Percentiles rank a stretch among this genome's conserved stretches.
phyloP scores from a whole-genome alignment of 139 green algal species.

The Chlorella sp. region DNA sequence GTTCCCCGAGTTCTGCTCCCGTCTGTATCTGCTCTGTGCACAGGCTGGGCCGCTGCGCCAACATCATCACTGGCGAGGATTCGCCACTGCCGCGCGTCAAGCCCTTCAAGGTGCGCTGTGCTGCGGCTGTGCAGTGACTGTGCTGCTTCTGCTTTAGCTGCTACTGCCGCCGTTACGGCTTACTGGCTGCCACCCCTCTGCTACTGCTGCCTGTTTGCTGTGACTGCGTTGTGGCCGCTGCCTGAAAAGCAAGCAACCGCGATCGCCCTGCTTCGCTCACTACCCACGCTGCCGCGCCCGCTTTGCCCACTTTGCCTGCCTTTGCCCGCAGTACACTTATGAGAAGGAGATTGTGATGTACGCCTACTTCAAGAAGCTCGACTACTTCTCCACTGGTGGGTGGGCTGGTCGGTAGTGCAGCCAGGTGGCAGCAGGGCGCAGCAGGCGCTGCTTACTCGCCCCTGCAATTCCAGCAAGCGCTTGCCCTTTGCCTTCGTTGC shows the following conservation, averaged over 20 bases:
- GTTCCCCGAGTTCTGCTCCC: no score
- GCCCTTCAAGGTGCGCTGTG: constrained; percentile 83
- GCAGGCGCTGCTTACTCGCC: not conserved
- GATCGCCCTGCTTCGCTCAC: not conserved
- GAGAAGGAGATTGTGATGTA: constrained; percentile 99
- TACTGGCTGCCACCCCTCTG: no score
- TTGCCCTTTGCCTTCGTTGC: not conserved
- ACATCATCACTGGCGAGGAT: constrained; percentile 85
- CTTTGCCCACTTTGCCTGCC: no score
- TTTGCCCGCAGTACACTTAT: constrained; percentile 88
- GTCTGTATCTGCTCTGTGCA: not conserved
- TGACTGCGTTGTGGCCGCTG: no score
- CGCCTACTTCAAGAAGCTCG: constrained; percentile 97
- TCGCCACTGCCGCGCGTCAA: constrained; percentile 90
- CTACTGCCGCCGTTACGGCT: not conserved
- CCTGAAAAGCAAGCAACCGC: no score
- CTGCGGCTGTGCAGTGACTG: not conserved
- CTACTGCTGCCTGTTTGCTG: no score
- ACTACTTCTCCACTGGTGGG: constrained; percentile 94
- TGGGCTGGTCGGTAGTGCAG: constrained; percentile 24
- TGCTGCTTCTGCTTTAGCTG: no score
- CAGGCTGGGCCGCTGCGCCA: constrained; percentile 85
- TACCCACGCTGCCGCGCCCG: not conserved
- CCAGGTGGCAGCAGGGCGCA: not conserved
- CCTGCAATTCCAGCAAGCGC: no score